phyloP scores from a whole-genome alignment of 441 rosid genomes.

The Viola pubescens region DNA sequence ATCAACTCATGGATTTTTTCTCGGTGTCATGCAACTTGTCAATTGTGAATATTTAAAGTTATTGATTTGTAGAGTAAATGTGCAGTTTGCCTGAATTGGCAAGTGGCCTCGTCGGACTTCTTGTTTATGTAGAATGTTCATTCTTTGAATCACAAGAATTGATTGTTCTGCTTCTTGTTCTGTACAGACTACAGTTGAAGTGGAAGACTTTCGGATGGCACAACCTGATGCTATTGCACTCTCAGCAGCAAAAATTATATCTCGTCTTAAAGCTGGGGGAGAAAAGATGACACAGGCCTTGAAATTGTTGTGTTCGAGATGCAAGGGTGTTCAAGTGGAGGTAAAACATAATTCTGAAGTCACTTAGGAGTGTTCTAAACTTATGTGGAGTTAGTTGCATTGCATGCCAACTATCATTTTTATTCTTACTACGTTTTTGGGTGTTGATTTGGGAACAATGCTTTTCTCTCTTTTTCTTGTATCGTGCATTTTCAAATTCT shows the following conservation, averaged over 20 bases:
- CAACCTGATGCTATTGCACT: conserved; percentile 80
- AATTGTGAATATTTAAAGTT: background rate
- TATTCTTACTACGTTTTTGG: background rate
- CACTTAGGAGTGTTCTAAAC: conserved; percentile 1
- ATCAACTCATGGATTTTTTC: too few relatives aligned
- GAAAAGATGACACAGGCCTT: conserved; percentile 59
- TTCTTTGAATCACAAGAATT: conserved; percentile 7
- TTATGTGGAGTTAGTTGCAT: background rate
- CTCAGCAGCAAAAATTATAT: conserved; percentile 56
- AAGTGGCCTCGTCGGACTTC: background rate
- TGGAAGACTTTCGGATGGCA: conserved; percentile 68
- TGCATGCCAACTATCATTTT: background rate
- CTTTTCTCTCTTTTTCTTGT: background rate
- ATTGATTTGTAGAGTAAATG: background rate
- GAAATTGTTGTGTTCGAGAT: conserved; percentile 74
- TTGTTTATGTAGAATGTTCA: background rate
- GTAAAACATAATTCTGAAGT: conserved; percentile 30
- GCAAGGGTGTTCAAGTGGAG: conserved; percentile 82
- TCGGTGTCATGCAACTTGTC: too few relatives aligned
- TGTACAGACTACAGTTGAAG: conserved; percentile 57
- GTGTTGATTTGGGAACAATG: background rate
- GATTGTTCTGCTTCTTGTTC: conserved; percentile 18
- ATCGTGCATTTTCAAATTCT: background rate
- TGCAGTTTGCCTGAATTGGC: background rate
- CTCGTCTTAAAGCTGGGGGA: conserved; percentile 61